Conservation (phyloP, 2,329 filamentous ascomycete species). For the Cladosporium austrohemisphaericum region DNA sequence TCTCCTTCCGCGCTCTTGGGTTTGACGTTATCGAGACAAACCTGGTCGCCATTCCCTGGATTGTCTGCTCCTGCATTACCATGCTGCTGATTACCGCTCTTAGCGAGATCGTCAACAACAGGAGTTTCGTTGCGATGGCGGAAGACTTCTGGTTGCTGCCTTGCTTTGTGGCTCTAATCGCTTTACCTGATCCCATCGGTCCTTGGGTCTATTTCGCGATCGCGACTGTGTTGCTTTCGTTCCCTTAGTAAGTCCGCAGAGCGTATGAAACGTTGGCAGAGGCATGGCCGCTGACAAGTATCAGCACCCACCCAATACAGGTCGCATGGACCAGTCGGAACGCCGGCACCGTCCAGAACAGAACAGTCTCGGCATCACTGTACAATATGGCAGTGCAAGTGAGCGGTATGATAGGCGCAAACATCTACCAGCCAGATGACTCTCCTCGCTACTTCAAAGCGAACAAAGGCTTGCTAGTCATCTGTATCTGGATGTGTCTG, state of each 20-base stretch:
- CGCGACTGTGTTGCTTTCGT: neutral
- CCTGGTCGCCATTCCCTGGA: conserved; percentile 56
- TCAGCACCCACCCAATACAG: neutral
- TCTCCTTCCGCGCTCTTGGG: conserved; percentile 31
- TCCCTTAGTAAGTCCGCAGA: neutral
- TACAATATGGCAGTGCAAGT: conserved; percentile 6
- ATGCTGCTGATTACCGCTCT: conserved; percentile 50
- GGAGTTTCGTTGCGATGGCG: conserved; percentile 45
- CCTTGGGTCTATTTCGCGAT: neutral
- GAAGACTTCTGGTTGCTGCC: conserved; percentile 40
- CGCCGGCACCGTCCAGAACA: neutral
- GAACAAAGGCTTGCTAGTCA: neutral
- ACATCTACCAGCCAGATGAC: conserved; percentile 4
- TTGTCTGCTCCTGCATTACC: conserved; percentile 34
- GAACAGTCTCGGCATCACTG: neutral
- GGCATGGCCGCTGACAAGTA: neutral
- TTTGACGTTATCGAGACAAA: conserved; percentile 48
- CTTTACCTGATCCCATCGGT: neutral
- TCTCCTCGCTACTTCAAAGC: neutral
- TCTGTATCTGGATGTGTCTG: neutral
- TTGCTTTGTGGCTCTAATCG: conserved; percentile 33
- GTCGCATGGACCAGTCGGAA: neutral
- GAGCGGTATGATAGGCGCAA: conserved; percentile 5
- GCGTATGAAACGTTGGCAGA: neutral
- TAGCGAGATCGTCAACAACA: conserved; percentile 49